phyloP scores from a whole-genome alignment of 2,329 filamentous ascomycete species.

The Ophiostoma piceae region DNA sequence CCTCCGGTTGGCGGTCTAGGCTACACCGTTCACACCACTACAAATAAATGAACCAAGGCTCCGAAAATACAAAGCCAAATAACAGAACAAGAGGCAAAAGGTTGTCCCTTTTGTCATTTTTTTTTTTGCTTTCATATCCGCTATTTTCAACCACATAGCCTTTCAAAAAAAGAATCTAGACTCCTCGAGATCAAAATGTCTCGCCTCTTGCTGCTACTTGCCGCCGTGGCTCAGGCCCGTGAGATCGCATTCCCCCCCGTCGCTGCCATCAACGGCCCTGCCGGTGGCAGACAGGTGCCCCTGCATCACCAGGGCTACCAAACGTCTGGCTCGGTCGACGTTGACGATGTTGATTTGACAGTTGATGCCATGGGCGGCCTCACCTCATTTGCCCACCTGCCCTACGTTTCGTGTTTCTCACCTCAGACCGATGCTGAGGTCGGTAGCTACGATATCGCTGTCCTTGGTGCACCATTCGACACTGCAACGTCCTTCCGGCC shows the following conservation, averaged over 20 bases:
- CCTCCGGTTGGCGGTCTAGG: background rate
- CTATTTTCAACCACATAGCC: background rate
- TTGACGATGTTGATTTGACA: constrained; percentile 38
- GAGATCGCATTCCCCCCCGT: constrained; percentile 26
- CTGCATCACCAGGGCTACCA: constrained; percentile 14
- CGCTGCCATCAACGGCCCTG: constrained; percentile 19
- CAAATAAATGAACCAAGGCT: background rate
- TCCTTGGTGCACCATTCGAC: constrained; percentile 48
- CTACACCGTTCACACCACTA: background rate
- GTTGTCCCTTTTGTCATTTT: background rate
- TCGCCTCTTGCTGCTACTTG: constrained; percentile 14
- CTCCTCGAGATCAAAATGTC: background rate
- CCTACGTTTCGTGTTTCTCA: constrained; percentile 53
- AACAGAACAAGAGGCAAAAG: background rate
- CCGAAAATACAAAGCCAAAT: no score
- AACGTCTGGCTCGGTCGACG: constrained; percentile 19
- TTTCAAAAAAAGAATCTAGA: background rate
- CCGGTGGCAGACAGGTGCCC: background rate
- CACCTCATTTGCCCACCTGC: constrained; percentile 58
- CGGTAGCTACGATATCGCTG: constrained; percentile 53
- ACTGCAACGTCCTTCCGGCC: constrained; percentile 35
- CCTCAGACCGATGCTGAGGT: constrained; percentile 41
- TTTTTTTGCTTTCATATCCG: background rate
- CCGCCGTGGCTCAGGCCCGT: constrained; percentile 21
- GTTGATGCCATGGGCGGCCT: constrained; percentile 50